Conservation (phyloP, 306 rosid genomes). For the Canavalia gladiata region DNA sequence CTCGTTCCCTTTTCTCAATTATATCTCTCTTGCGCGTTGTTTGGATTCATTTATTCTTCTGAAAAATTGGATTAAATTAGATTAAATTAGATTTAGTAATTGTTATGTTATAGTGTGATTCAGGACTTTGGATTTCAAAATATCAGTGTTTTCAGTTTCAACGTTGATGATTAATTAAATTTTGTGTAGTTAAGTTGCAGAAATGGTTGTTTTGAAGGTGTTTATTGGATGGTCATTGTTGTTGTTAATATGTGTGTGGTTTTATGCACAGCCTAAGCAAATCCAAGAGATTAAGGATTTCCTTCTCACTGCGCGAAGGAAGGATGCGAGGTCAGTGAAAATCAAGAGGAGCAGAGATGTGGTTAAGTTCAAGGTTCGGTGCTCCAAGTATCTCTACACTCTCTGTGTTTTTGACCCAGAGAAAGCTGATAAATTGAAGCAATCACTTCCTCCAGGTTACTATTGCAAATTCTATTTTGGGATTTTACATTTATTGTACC, state of each 20-base stretch:
- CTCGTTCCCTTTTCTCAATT: neutral
- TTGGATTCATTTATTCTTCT: neutral
- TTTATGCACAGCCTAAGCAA: constrained; percentile 77
- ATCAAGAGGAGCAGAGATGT: constrained; percentile 85
- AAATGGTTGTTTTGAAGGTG: neutral
- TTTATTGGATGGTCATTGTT: neutral
- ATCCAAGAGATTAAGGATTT: constrained; percentile 92
- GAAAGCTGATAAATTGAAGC: constrained; percentile 94
- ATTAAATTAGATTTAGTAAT: neutral
- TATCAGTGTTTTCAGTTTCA: neutral
- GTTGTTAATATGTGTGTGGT: neutral
- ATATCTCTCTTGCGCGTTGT: neutral
- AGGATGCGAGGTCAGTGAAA: constrained; percentile 86
- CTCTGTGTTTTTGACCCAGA: constrained; percentile 79
- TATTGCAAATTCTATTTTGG: neutral
- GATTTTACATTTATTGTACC: neutral
- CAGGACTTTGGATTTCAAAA: neutral
- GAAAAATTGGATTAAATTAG: neutral
- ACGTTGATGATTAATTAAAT: neutral
- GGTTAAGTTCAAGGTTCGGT: constrained; percentile 90
- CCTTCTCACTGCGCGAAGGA: constrained; percentile 90
- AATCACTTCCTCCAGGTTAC: constrained; percentile 87
- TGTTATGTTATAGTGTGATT: neutral
- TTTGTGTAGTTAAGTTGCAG: neutral
- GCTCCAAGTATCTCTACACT: constrained; percentile 94